Base-by-base conservation (phyloP, 1,284 basidiomycete species). In the Cryptococcus wingfieldii region DNA sequence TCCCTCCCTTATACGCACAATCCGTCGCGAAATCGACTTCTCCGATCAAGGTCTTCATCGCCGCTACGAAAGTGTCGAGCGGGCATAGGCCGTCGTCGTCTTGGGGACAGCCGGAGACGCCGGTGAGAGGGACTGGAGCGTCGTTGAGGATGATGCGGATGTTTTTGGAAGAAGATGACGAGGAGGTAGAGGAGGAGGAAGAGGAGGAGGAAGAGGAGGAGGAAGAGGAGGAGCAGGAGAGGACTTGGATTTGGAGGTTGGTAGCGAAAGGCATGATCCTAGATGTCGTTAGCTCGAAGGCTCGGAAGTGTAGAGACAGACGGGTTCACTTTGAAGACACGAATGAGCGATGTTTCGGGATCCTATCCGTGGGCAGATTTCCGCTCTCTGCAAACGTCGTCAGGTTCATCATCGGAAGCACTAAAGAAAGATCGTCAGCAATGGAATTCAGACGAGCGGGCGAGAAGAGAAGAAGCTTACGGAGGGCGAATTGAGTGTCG, bases 361-460 rank as follows among this genome's bases (percentile, higher is more conserved):
- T 90, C 68, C 86, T 86, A 54, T 84, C 84, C 9, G 82, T 80
- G 0, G 89, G 88, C 1, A 89, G 79, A 0, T 87, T 84, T 0
- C 88, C 89, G 34, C 75, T 73, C 23, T 79, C 79, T 7, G 87
- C 84, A 54, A 92, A 86, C 18, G 78, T 82, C 5, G 87, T 84
- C 55, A 87, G 80, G 71, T 86, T 86, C 70, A 86, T 74, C 0
- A 84, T 80, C 2, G 81, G 80, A 12, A 82, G 68, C 19, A 84
- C 83, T 84, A 56, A 25, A 9, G 31, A 51, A 47, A 39, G 18
- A 46, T 16, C 16, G 45, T 38, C 43, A 55, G 38, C 34, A 12
- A 8, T 38, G 38, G n/a, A 18, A 49, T 34, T 4, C 9, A 7
- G 45, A 46, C 14, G 16, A n/a, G 45, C 12, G 10, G 12, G n/a